Conservation (phyloP, 1,139 yeast species). For the Candida glucosophila region DNA sequence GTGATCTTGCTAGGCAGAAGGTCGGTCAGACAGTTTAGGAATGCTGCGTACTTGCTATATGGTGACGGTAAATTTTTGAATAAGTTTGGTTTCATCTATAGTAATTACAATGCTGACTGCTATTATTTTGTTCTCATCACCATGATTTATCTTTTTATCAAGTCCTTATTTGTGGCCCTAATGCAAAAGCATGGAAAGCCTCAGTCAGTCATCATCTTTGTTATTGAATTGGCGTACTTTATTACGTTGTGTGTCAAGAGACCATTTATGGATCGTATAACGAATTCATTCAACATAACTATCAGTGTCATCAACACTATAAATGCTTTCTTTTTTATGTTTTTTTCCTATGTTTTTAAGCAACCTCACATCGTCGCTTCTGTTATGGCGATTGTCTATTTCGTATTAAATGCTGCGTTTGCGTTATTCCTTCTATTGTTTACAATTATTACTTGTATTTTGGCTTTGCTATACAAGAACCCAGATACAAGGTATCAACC, state of each 20-base stretch:
- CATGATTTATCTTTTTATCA: constrained; percentile 57
- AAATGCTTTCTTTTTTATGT: constrained; percentile 79
- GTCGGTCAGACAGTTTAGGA: constrained; percentile 66
- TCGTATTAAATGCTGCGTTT: constrained; percentile 81
- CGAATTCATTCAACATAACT: constrained; percentile 83
- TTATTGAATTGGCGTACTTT: constrained; percentile 64
- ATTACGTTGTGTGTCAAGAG: constrained; percentile 57
- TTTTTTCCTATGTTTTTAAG: constrained; percentile 76
- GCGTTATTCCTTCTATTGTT: constrained; percentile 75
- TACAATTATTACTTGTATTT: constrained; percentile 78
- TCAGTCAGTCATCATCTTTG: constrained; percentile 72
- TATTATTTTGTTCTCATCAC: constrained; percentile 73
- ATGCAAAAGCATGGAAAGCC: constrained; percentile 72
- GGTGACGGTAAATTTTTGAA: constrained; percentile 79
- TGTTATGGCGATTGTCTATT: constrained; percentile 88
- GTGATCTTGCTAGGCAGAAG: constrained; percentile 65
- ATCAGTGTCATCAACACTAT: constrained; percentile 72
- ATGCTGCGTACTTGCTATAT: constrained; percentile 85
- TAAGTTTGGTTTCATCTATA: constrained; percentile 87
- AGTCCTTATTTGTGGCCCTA: constrained; percentile 80
- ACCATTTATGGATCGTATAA: constrained; percentile 92
- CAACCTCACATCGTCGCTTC: constrained; percentile 86
- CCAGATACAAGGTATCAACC: constrained; percentile 97
- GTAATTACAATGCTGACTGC: constrained; percentile 81
- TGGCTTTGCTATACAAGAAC: constrained; percentile 79